These are phyloP conservation scores for Lentinula novae-zelandiae DNA, from an alignment of 1,284 basidiomycete genomes.

Conservation along the genomic window DNA sequence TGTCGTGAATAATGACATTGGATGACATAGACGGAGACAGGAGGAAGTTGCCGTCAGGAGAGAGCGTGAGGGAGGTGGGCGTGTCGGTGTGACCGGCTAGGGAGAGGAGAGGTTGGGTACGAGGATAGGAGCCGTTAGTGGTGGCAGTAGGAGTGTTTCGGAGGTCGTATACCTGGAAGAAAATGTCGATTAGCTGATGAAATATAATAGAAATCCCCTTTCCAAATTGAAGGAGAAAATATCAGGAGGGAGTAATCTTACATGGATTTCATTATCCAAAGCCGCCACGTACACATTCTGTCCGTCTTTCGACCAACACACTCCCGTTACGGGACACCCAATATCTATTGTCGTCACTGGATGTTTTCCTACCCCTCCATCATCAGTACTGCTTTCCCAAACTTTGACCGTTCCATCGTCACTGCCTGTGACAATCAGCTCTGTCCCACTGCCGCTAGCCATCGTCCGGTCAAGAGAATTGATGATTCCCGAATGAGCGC, in stretches of 20 bases:
- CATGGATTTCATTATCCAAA: conserved; percentile 92
- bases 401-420: conserved; percentile 88
- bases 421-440: conserved; percentile 59
- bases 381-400: conserved; percentile 81
- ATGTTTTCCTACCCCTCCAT: conserved; percentile 47
- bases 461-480: conserved; percentile 85
- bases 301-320: conserved; percentile 89
- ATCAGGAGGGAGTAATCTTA: conserved; percentile 34
- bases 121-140: conserved; percentile 81
- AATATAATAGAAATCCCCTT: background rate
- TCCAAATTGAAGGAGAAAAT: conserved; percentile 5
- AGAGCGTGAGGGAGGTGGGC: conserved; percentile 83
- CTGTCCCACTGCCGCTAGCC: conserved; percentile 75
- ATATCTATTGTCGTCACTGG: conserved; percentile 79
- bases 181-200: background rate
- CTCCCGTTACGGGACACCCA: conserved; percentile 87
- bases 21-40: conserved; percentile 88
- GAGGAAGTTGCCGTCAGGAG: conserved; percentile 81
- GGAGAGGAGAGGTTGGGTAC: conserved; percentile 66
- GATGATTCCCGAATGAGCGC: conserved; percentile 81
- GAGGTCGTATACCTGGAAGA: conserved; percentile 77
- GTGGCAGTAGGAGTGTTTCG: conserved; percentile 76
- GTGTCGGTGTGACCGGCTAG: conserved; percentile 85
- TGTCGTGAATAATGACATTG: conserved; percentile 82
- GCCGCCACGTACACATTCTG: conserved; percentile 85